Evolutionary conservation across 1,284 basidiomycete species (phyloP).

Genomic region (Earliella scabrosa): DNA sequence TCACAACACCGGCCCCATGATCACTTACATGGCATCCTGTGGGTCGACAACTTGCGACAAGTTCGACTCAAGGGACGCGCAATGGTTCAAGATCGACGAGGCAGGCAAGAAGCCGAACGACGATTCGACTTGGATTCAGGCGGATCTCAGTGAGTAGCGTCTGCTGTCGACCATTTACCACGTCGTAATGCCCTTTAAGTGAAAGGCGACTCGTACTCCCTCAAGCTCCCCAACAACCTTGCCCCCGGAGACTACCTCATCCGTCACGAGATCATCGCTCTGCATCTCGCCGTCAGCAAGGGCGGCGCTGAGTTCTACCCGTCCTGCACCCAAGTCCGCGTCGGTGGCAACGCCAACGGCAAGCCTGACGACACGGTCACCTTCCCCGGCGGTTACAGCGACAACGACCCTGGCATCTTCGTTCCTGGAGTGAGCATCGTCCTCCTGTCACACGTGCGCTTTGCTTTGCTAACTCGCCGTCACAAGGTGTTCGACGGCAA

Average conservation of each 20-base stretch:
- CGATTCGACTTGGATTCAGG: slow-evolving; percentile 45
- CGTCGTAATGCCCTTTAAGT: slow-evolving; percentile 28
- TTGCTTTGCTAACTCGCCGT: slow-evolving; percentile 5
- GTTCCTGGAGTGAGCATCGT: slow-evolving; percentile 24
- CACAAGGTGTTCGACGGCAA: slow-evolving; percentile 42
- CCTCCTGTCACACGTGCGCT: not conserved
- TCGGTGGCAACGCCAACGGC: not conserved
- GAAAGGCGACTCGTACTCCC: slow-evolving; percentile 43
- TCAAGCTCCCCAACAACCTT: slow-evolving; percentile 59
- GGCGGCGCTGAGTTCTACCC: slow-evolving; percentile 57
- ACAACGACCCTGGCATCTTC: slow-evolving; percentile 65
- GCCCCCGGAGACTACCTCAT: slow-evolving; percentile 69
- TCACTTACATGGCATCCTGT: slow-evolving; percentile 75
- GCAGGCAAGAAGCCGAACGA: slow-evolving; percentile 43
- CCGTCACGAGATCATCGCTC: slow-evolving; percentile 75
- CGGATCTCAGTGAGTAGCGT: slow-evolving; percentile 42
- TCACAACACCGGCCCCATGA: slow-evolving; percentile 71
- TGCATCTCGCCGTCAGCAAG: slow-evolving; percentile 55
- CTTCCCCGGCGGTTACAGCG: slow-evolving; percentile 66
- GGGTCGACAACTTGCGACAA: slow-evolving; percentile 58
- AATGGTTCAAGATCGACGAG: slow-evolving; percentile 74
- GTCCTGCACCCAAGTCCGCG: not conserved
- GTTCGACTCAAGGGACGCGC: slow-evolving; percentile 58
- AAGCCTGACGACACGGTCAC: not conserved
- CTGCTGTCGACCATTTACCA: not conserved